These are phyloP conservation scores for Alloteropsis semialata DNA, from an alignment of 176 grass and related monocot genomes.

Conservation along the genomic window DNA sequence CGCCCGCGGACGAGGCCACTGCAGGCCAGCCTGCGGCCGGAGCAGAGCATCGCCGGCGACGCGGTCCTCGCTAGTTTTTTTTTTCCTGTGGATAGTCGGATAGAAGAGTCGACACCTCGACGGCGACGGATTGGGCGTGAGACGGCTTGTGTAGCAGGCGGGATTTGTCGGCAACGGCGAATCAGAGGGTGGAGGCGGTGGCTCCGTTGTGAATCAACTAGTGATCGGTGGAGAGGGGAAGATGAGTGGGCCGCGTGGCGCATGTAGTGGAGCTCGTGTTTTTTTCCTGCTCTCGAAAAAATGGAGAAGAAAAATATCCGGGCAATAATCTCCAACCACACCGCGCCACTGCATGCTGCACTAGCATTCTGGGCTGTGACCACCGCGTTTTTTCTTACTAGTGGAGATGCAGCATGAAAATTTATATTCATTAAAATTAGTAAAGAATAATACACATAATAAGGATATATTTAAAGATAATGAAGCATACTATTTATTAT, in stretches of 20 bases:
- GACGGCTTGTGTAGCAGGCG: background rate
- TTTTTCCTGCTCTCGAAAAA: constrained; percentile 25
- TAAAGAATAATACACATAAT: no score
- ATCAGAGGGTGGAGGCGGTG: constrained; percentile 12
- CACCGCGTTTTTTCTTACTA: no score
- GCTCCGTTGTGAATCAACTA: constrained; percentile 11
- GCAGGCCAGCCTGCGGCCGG: constrained; percentile 72
- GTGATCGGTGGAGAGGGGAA: constrained; percentile 43
- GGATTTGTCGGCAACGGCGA: constrained; percentile 7
- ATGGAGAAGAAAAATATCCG: constrained; percentile 30
- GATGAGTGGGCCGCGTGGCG: constrained; percentile 32
- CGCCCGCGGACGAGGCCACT: constrained; percentile 36
- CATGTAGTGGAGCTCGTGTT: constrained; percentile 43
- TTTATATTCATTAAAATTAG: no score
- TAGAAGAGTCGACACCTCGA: background rate
- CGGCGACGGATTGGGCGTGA: constrained; percentile 15
- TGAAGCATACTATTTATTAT: no score
- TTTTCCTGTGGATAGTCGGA: constrained; percentile 10
- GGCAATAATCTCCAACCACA: no score
- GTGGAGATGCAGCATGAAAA: no score
- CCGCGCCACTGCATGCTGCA: no score
- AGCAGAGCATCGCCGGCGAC: constrained; percentile 69
- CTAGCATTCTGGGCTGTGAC: no score
- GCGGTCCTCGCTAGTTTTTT: background rate
- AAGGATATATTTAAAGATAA: no score